Evolutionary conservation across 208 protist genomes (phyloP), one percentile per base, ranked within the genome.

Genomic region (Acanthamoeba triangularis): DNA sequence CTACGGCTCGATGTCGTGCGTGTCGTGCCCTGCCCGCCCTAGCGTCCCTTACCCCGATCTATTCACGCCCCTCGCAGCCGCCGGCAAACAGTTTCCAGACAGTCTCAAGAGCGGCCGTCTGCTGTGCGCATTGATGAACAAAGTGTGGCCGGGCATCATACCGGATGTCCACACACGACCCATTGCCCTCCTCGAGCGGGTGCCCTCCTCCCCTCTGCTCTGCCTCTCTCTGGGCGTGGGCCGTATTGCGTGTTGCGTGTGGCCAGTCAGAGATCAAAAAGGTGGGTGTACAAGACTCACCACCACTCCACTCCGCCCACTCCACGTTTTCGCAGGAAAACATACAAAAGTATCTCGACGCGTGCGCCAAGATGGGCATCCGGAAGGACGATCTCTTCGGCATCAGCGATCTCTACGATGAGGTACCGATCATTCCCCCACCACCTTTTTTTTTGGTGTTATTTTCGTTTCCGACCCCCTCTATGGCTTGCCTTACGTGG

Each of bases 341-440:
- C 33, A 59, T 90, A 11, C 82, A 90, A 67, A 59, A 49, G 82
- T 90, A 90, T 67, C 56, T 90, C 49, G 82, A 59, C 25, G 82
- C 82, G 49, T 90, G 82, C 56, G 82, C 18, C 33, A 90, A 90
- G 82, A 90, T 90, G 82, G 82, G 82, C 30, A 59, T 90, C 82
- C 37, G 82, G n/a, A 90, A 59, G 47, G 47, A 59, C 33, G 82
- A 90, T 28, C 16, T 90, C 1, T 90, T 90, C 33, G 25, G 52
- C 6, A n/a, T 90, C 8, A 90, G 82, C 52, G 82, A 90, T 33
- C 54, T 90, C n/a, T 90, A 90, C 54, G 82, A 90, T 8, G 82
- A 90, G 74, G 74, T 82, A 82, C 72, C 52, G 52, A 23, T 20
- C 18, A 23, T 52, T 52, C 49, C 49, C 18, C 59, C 59, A 16